Evolutionary conservation across 257 asterid genomes (phyloP), one percentile per base, ranked within the genome.

Genomic region (Echites panduratus): DNA sequence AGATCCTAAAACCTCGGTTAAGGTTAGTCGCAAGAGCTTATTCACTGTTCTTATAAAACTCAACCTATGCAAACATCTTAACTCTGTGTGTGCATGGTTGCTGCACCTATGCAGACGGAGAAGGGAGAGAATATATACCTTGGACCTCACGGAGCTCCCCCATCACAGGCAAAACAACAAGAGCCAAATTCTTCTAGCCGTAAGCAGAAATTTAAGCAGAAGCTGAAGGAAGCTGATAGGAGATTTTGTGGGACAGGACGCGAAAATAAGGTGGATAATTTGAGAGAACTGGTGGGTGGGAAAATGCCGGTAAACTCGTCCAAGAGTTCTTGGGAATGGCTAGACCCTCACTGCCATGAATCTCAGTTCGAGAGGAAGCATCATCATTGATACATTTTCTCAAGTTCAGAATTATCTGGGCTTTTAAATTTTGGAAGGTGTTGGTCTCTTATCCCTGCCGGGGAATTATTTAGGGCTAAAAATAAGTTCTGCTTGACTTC

Each of bases 101-200:
- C 40, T 66, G 66, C 68, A 64, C 38, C 45, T 80, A 67, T 70
- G 75, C 84, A 89, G 92, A 80, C 80, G 29, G 75, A 27, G 48
- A 85, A 87, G 83, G 96, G 89, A 80, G 98, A 92, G 66, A 76
- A 73, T 14, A 86, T 90, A 83, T 95, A 92, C 78, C 94, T 95
- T 20, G 99, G 98, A 52, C 97, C 99, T 10, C 99, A 92, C 74
- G 97, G 97, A 40, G 96, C 96, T 40, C 97, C 99, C 54, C 98
- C 98, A 27, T 85, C 89, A 69, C 93, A 82, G 48, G 80, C 95
- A 14, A 90, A 85, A 75, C 96, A 83, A 72, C 93, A 80, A 64
- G 97, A 89, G 76, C 86, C 77, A 47, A 85, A 73, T 75, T 49
- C 84, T 73, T 68, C 81, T 2, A 82, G 79, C 66, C 89, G 93